Evolutionary conservation across 495 filamentous ascomycete genomes (phyloP).

Genomic region (Aspergillus nanangensis): DNA sequence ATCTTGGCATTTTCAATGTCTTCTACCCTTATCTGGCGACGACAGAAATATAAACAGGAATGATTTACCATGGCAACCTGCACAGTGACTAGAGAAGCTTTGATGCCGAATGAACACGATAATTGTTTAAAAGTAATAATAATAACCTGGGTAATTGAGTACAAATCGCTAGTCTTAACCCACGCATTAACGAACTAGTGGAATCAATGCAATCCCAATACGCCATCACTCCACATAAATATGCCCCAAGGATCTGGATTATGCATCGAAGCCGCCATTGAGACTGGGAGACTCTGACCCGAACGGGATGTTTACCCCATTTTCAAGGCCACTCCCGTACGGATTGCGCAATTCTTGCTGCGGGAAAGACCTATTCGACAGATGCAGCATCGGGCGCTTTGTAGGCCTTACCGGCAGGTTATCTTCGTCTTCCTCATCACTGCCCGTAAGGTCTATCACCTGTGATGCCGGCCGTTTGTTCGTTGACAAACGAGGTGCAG

Average conservation of each 20-base stretch:
- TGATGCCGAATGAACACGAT: no score
- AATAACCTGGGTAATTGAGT: no score
- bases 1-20: no score
- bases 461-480: conserved; percentile 60
- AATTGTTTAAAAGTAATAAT: no score
- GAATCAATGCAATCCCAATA: conserved; percentile 6
- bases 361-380: conserved; percentile 14
- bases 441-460: conserved; percentile 77
- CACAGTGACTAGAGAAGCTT: no score
- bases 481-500: conserved; percentile 36
- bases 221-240: conserved; percentile 18
- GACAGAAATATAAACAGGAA: no score
- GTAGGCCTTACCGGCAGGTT: conserved; percentile 49
- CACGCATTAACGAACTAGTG: no score
- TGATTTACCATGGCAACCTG: no score
- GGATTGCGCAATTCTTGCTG: conserved; percentile 20
- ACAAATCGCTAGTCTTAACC: no score
- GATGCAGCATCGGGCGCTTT: conserved; percentile 43
- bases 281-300: conserved; percentile 8
- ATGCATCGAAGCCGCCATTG: conserved; percentile 10
- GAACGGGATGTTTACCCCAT: conserved; percentile 17
- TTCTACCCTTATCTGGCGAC: no score
- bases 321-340: conserved; percentile 17
- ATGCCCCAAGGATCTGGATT: conserved; percentile 10
- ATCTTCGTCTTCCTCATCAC: conserved; percentile 72